Evolutionary conservation across 441 rosid genomes (phyloP).

Genomic region (Gossypium lobatum): DNA sequence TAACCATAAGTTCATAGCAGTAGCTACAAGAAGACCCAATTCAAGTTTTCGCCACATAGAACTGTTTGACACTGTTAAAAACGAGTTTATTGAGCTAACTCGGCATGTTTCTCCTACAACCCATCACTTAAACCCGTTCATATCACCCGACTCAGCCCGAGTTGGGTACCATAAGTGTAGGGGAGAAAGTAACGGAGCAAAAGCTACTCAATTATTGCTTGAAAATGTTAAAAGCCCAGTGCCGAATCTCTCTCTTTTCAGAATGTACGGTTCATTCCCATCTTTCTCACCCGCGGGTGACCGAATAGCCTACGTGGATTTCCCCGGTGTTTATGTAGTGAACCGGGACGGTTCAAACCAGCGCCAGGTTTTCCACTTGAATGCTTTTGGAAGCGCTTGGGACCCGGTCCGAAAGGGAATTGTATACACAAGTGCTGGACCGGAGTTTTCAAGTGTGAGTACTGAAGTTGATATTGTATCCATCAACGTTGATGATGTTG

Average conservation of each 20-base stretch:
- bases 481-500: constrained; percentile 41
- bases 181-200: constrained; percentile 34
- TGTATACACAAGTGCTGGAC: constrained; percentile 67
- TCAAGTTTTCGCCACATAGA: constrained; percentile 68
- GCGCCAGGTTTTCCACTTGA: constrained; percentile 37
- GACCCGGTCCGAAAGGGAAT: constrained; percentile 57
- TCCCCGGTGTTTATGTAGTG: constrained; percentile 84
- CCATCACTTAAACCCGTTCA: constrained; percentile 77
- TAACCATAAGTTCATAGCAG: constrained; percentile 68
- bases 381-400: constrained; percentile 72
- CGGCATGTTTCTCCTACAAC: constrained; percentile 52
- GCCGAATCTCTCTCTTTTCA: constrained; percentile 51
- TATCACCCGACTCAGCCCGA: constrained; percentile 61
- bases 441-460: constrained; percentile 58
- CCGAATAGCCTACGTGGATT: constrained; percentile 58
- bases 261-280: constrained; percentile 78
- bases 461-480: constrained; percentile 64
- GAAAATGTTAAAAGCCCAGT: constrained; percentile 55
- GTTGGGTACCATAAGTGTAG: constrained; percentile 80
- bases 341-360: constrained; percentile 64
- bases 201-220: constrained; percentile 42
- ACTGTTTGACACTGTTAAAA: constrained; percentile 47
- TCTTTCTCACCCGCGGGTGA: constrained; percentile 72
- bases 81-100: constrained; percentile 59
- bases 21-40: constrained; percentile 61